Evolutionary conservation across 768 basidiomycete genomes (phyloP), one percentile per base, ranked within the genome.

Genomic region (Boletus huronensis): DNA sequence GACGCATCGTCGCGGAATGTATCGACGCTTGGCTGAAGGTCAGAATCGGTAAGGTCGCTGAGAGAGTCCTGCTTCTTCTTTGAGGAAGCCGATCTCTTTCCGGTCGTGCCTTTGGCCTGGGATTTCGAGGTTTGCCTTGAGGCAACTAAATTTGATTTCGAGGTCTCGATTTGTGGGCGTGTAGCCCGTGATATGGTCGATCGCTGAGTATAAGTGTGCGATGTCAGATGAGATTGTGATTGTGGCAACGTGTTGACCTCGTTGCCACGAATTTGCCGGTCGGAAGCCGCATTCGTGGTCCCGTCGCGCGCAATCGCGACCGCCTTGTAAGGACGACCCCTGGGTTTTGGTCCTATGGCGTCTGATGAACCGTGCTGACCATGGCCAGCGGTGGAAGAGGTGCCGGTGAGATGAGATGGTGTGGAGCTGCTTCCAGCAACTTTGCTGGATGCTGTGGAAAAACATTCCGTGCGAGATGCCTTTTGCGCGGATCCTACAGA

Each of bases 241-340:
- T 68, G 69, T 62, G 61, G 58, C 65, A 70, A 70, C 62, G 64
- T 66, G 69, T 52, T 64, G 35, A 50, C 71, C 70, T 67, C 70
- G 70, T 72, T 71, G 60, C 67, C 58, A 32, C 49, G 57, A 58
- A 21, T 60, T 65, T 57, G 65, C 53, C 58, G 59, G 48, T 56
- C 60, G 62, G 63, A 39, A 52, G 35, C 55, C 56, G 51, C 50
- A 45, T 48, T 54, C 41, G 46, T 50, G 52, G 57, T 50, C 34
- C 50, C 42, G 52, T 65, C 50, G 54, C 75, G 74, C 29, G 71
- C 64, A 53, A 75, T 68, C 31, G 69, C 63, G 52, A 72, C 57
- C 9, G 71, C 62, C 66, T 83, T 89, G 55, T 79, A 75, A 17
- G 83, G 82, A 34, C 86, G 79, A 34, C 83, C 81, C 60, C 78